Evolutionary conservation across 129 eudicot genomes (phyloP), one percentile per base, ranked within the genome.

Genomic region (Escallonia herrerae): DNA sequence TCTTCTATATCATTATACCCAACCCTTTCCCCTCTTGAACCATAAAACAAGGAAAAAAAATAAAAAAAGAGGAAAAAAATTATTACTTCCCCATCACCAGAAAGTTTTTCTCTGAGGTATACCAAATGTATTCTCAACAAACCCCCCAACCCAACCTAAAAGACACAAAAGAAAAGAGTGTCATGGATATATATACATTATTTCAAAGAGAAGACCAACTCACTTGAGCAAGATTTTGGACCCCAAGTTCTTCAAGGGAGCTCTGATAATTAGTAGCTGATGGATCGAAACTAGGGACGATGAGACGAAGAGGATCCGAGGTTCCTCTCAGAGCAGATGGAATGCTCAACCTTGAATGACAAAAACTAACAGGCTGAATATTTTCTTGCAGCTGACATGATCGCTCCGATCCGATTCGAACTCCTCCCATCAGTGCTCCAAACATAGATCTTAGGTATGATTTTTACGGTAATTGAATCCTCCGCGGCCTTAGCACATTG

Each of bases 1-100:
- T 66, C 68, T 77, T 68, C 81, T 82, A 79, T 73, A 79, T 79
- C 91, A 72, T 55, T 75, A 75, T 77, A 84, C 79, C 80, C 81
- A 63, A 70, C 48, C 74, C 72, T 49, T 68, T 72, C 63, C 76
- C 77, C 78, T 70, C 75, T 59, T 41, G 74, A 60, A 50, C 75
- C 60, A 64, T 12, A 65, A 70, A 58, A 53, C 13, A 66, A 58
- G 54, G 52, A 66, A 42, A 56, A 15, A 15, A 11, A 2, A 37
- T 12, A 56, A 37, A 47, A 2, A 33, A 40, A 5, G 38, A 12
- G 40, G 46, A 38, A 38, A 22, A 9, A 15, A 22, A 39, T 5
- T 8, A 42, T 8, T 22, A 41, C 2, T 40, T 58, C 72, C 59
- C 12, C 62, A 66, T 22, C 33, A 22, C 1, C 33, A 22, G 33